Evolutionary conservation across 2,329 filamentous ascomycete species (phyloP).

Genomic region (Verticillium albo-atrum): DNA sequence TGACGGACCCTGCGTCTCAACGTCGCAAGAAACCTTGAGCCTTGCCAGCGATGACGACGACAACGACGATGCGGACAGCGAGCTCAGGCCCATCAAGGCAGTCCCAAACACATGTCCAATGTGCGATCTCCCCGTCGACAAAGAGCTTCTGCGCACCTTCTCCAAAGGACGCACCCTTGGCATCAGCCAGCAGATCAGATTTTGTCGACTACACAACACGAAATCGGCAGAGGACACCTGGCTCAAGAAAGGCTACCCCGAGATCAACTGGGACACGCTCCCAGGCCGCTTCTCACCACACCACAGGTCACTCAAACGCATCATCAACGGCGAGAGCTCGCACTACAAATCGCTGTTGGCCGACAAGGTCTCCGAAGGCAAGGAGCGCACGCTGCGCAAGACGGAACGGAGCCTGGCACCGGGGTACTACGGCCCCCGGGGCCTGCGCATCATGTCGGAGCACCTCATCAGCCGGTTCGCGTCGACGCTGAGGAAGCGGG

Average conservation of each 20-base stretch:
- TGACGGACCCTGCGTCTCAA: background rate
- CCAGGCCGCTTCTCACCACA: conserved; percentile 54
- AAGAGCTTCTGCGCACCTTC: conserved; percentile 48
- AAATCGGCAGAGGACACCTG: conserved; percentile 45
- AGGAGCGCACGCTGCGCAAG: conserved; percentile 55
- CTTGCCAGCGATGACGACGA: background rate
- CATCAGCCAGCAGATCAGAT: conserved; percentile 54
- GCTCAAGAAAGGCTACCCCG: conserved; percentile 57
- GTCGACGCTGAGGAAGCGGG: conserved; percentile 53
- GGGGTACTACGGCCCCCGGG: conserved; percentile 80
- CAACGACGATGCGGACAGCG: background rate
- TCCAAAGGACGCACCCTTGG: conserved; percentile 43
- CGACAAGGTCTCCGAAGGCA: conserved; percentile 50
- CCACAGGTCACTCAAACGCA: conserved; percentile 46
- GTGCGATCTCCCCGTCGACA: conserved; percentile 58
- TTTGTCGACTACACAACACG: conserved; percentile 61
- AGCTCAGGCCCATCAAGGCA: background rate
- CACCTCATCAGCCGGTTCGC: conserved; percentile 59
- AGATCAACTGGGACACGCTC: conserved; percentile 64
- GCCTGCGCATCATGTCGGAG: conserved; percentile 68
- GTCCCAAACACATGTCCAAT: conserved; percentile 51
- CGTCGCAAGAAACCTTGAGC: background rate
- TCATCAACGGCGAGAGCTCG: conserved; percentile 58
- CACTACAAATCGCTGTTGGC: conserved; percentile 57
- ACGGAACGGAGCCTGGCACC: conserved; percentile 58